A percentile compares a stretch with the other conserved stretches of the same genome.
Evolutionary conservation across 306 rosid genomes (phyloP).

Genomic region (Gillenia trifoliata): DNA sequence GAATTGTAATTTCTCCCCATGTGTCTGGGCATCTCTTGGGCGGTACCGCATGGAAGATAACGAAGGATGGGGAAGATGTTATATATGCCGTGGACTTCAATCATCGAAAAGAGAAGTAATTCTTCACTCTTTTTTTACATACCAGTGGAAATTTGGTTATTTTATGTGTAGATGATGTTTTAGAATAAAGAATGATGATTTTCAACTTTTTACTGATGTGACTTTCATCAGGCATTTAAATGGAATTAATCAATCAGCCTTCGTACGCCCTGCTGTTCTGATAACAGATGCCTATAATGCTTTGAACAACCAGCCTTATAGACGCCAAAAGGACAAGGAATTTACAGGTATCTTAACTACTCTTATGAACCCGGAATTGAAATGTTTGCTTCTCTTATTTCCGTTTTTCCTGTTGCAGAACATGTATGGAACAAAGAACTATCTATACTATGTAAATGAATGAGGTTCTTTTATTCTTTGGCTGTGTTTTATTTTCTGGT

Average conservation of each 20-base stretch:
- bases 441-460: not conserved
- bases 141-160: conserved; percentile 1
- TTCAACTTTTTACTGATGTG: conserved; percentile 32
- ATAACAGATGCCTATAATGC: conserved; percentile 99
- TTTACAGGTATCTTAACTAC: conserved; percentile 61
- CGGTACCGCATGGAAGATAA: conserved; percentile 90
- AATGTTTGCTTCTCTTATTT: not conserved
- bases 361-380: not conserved
- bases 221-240: conserved; percentile 82
- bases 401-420: not conserved
- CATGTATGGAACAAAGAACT: not conserved
- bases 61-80: conserved; percentile 96
- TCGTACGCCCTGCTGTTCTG: conserved; percentile 90
- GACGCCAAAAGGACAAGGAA: conserved; percentile 90
- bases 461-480: conserved; percentile 25
- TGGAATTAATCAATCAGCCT: conserved; percentile 80
- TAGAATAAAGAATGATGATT: not conserved
- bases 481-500: not conserved
- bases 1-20: conserved; percentile 91
- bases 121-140: not conserved
- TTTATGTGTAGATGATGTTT: not conserved
- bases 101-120: conserved; percentile 87
- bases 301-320: conserved; percentile 89
- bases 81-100: conserved; percentile 96
- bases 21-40: conserved; percentile 98